These are phyloP conservation scores for Malassezia psittaci DNA, from an alignment of 1,284 basidiomycete genomes.

Conservation along the genomic window DNA sequence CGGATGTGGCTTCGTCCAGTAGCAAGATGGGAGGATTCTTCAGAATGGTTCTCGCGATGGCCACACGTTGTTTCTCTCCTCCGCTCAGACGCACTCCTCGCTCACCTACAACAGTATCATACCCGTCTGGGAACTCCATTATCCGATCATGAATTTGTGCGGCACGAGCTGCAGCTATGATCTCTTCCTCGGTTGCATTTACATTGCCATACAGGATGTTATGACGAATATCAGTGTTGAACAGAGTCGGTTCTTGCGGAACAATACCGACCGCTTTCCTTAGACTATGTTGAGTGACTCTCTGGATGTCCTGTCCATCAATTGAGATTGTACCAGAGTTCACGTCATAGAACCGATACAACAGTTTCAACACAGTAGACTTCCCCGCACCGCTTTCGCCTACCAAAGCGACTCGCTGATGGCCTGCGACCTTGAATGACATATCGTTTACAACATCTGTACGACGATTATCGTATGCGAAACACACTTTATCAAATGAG, in stretches of 20 bases:
- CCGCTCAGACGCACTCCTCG: slow-evolving; percentile 62
- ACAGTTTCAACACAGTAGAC: slow-evolving; percentile 66
- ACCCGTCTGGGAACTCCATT: slow-evolving; percentile 61
- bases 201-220: slow-evolving; percentile 41
- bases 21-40: slow-evolving; percentile 76
- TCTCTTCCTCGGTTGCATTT: slow-evolving; percentile 33
- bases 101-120: slow-evolving; percentile 67
- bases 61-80: slow-evolving; percentile 68
- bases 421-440: slow-evolving; percentile 71
- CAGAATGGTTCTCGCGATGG: slow-evolving; percentile 71
- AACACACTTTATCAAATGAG: slow-evolving; percentile 57
- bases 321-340: slow-evolving; percentile 51
- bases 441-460: slow-evolving; percentile 63
- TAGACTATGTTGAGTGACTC: slow-evolving; percentile 67
- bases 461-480: slow-evolving; percentile 60
- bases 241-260: slow-evolving; percentile 53
- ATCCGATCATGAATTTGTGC: slow-evolving; percentile 47
- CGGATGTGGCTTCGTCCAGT: slow-evolving; percentile 68
- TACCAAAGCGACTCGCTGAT: slow-evolving; percentile 34
- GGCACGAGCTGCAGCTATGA: slow-evolving; percentile 36
- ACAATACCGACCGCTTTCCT: slow-evolving; percentile 66
- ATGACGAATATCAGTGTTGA: slow-evolving; percentile 62
- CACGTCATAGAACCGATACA: slow-evolving; percentile 84
- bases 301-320: slow-evolving; percentile 72
- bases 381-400: slow-evolving; percentile 65